A percentile compares a stretch with the other conserved stretches of the same genome.
Conservation (phyloP, 306 rosid genomes). For the Senna tora region DNA sequence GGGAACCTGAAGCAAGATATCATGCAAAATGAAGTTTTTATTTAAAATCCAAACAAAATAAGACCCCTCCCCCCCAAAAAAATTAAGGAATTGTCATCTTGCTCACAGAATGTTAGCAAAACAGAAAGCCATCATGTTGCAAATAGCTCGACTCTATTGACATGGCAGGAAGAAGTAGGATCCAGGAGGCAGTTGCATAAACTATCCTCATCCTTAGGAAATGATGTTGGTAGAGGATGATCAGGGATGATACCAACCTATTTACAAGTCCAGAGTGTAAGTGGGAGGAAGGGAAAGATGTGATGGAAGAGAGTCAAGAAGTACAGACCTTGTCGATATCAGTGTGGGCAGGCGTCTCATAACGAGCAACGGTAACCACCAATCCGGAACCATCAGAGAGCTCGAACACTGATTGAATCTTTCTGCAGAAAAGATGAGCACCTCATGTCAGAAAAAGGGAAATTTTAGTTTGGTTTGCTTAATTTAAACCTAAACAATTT, state of each 20-base stretch:
- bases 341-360: slow-evolving; percentile 89
- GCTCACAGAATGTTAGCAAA: slow-evolving; percentile 22
- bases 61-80: no score
- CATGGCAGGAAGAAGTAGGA: slow-evolving; percentile 79
- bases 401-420: slow-evolving; percentile 93
- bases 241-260: slow-evolving; percentile 96
- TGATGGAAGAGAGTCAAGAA: slow-evolving; percentile 6
- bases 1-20: background rate
- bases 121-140: slow-evolving; percentile 49
- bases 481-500: slow-evolving; percentile 33
- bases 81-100: slow-evolving; percentile 8
- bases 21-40: background rate
- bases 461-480: slow-evolving; percentile 4
- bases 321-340: slow-evolving; percentile 80
- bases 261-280: slow-evolving; percentile 15
- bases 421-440: slow-evolving; percentile 53
- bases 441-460: slow-evolving; percentile 37
- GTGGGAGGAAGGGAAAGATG: slow-evolving; percentile 10
- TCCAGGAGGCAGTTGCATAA: slow-evolving; percentile 89
- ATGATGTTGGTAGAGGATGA: slow-evolving; percentile 79
- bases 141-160: slow-evolving; percentile 70
- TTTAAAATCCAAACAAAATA: background rate
- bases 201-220: slow-evolving; percentile 85
- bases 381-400: slow-evolving; percentile 96
- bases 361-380: slow-evolving; percentile 95